Base-by-base conservation (phyloP, 495 filamentous ascomycete species). In the Neurospora sp. region DNA sequence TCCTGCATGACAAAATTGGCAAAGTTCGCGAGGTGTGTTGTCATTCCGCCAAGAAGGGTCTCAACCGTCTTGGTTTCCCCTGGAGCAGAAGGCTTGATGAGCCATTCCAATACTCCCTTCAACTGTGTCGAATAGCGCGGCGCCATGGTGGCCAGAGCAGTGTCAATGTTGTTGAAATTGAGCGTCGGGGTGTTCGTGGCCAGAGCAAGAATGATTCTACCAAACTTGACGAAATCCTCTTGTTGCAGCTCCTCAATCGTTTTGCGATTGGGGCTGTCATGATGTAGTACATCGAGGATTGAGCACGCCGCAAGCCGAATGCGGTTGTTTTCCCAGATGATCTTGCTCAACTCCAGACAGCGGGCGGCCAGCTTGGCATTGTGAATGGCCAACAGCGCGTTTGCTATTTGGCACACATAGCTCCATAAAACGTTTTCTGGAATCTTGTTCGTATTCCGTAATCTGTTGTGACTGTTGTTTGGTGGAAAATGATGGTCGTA, bases 391-490 rank as follows among this genome's bases (percentile, higher is more conserved):
- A 93, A 96, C 45, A 99, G 85, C 7, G 91, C 95, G 73, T 90
- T 93, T n/a, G 92, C 89, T 72, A 98, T 91, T 82, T 99, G 96
- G 40, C 94, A 91, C 69, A 98, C 88, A 78, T 98, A 99, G 72
- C 89, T 88, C 96, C 96, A 99, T 3, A 99, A 81, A 27, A 92
- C 84, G 75, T 90, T 88, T 81, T 98, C 96, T 1, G 91, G 86
- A 20, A 96, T 85, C 41, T 87, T 83, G 82, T 74, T 74, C 18
- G 75, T 83, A 75, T 74, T 80, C 61, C 79, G 81, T 69, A 76
- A 83, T 73, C 81, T 81, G 72, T 59, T 80, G 75, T 86, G 89
- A 74, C 88, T 83, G 71, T 85, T 84, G 69, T 84, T 86, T 18
- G 82, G 80, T 44, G 88, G 87, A 74, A 97, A 89, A 75, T 97